A percentile compares a stretch with the other conserved stretches of the same genome.
phyloP scores from a whole-genome alignment of 179 eudicot species.

The Actinidia arguta region DNA sequence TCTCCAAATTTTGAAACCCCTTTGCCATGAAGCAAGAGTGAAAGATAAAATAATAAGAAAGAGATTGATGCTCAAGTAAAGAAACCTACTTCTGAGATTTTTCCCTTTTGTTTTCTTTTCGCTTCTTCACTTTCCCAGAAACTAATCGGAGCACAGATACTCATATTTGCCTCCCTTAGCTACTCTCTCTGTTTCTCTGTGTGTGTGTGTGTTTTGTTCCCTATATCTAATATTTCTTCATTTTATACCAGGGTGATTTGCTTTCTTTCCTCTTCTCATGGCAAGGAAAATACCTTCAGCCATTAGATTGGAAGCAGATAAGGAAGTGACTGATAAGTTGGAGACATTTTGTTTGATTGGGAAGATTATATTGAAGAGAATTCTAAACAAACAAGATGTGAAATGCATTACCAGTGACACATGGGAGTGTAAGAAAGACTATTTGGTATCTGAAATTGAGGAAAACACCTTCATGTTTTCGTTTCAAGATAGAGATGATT shows the following conservation, averaged over 20 bases:
- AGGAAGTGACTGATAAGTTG: not conserved
- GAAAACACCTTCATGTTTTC: slow-evolving; percentile 7
- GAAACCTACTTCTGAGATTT: too few species aligned
- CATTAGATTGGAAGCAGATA: not conserved
- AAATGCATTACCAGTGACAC: not conserved
- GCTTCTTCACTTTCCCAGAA: not conserved
- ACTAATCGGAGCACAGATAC: not conserved
- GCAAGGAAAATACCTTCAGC: not conserved
- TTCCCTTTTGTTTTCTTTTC: not conserved
- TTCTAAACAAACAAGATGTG: not conserved
- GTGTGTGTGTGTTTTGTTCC: not conserved
- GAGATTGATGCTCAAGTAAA: too few species aligned
- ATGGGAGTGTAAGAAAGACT: slow-evolving; percentile 1
- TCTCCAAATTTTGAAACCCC: too few species aligned
- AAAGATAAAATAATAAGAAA: too few species aligned
- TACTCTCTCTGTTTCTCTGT: not conserved
- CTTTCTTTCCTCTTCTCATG: not conserved
- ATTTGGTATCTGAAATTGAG: not conserved
- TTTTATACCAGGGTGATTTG: not conserved
- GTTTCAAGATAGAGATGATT: slow-evolving; percentile 11
- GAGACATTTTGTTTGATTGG: not conserved
- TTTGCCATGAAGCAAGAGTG: too few species aligned
- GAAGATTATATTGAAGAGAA: not conserved
- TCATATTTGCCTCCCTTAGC: not conserved
- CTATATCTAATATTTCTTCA: too few species aligned